A percentile compares a stretch with the other conserved stretches of the same genome.
phyloP scores from a whole-genome alignment of 106 monocot genomes.

The Agapanthus africanus region DNA sequence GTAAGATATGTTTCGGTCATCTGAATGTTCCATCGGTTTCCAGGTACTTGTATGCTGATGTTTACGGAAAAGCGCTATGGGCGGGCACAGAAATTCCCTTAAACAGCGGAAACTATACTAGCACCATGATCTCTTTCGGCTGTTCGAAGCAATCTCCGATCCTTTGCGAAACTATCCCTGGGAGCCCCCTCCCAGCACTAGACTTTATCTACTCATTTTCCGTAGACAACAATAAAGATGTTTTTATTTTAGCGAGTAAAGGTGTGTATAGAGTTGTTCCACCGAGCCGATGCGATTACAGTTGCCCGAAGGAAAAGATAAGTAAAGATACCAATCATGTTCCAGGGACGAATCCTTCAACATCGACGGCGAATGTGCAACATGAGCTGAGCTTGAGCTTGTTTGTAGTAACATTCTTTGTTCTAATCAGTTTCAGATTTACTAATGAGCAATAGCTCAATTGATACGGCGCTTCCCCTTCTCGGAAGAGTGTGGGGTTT shows the following conservation, averaged over 20 bases:
- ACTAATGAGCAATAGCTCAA: too few species aligned
- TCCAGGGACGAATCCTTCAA: neutral
- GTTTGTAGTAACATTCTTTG: too few species aligned
- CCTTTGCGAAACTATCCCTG: constrained; percentile 39
- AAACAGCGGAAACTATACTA: constrained; percentile 73
- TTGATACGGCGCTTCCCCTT: too few species aligned
- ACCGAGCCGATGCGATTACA: constrained; percentile 71
- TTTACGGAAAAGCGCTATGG: constrained; percentile 62
- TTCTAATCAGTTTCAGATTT: too few species aligned
- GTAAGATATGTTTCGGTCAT: neutral
- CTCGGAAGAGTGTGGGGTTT: too few species aligned
- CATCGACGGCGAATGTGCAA: neutral
- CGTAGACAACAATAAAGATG: constrained; percentile 66
- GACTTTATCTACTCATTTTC: constrained; percentile 74
- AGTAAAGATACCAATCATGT: constrained; percentile 5
- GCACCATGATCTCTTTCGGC: constrained; percentile 32
- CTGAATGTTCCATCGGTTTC: neutral
- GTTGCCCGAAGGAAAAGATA: constrained; percentile 47
- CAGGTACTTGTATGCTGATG: constrained; percentile 77
- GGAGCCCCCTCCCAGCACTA: constrained; percentile 43
- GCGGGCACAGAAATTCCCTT: constrained; percentile 51
- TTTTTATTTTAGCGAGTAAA: constrained; percentile 50
- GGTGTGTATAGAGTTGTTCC: constrained; percentile 75
- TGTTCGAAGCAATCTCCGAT: constrained; percentile 73
- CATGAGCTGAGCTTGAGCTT: neutral